A percentile compares a stretch with the other conserved stretches of the same genome.
Evolutionary conservation across 2,329 filamentous ascomycete species (phyloP).

Genomic region (Diaporthe longicolla): DNA sequence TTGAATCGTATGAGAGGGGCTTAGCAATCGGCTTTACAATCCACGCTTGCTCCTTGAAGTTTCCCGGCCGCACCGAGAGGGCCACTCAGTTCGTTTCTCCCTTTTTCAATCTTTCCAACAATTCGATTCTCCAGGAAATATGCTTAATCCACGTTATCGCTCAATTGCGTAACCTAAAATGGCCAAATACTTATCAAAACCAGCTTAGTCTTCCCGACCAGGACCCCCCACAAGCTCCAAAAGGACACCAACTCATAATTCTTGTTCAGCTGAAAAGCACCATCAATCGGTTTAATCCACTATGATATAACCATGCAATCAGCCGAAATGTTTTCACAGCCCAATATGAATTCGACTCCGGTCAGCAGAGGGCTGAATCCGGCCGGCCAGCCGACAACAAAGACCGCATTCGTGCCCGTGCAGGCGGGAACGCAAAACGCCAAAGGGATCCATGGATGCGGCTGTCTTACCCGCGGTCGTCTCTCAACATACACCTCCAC

Average conservation of each 20-base stretch:
- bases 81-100: too few relatives aligned
- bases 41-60: background rate
- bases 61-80: background rate
- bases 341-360: background rate
- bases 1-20: background rate
- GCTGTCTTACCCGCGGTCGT: background rate
- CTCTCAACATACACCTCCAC: background rate
- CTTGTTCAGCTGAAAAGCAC: background rate
- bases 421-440: background rate
- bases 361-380: background rate
- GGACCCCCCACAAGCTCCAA: background rate
- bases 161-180: background rate
- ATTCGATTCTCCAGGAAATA: too few relatives aligned
- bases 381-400: background rate
- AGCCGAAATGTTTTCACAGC: background rate
- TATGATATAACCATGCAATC: background rate
- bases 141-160: too few relatives aligned
- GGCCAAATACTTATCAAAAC: background rate
- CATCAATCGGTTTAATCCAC: background rate
- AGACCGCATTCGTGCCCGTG: background rate
- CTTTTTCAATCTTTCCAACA: too few relatives aligned
- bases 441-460: background rate
- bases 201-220: background rate
- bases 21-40: background rate
- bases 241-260: background rate